Evolutionary conservation across 2,329 filamentous ascomycete genomes (phyloP), one percentile per base, ranked within the genome.

Genomic region (Fusarium praegraminearum): DNA sequence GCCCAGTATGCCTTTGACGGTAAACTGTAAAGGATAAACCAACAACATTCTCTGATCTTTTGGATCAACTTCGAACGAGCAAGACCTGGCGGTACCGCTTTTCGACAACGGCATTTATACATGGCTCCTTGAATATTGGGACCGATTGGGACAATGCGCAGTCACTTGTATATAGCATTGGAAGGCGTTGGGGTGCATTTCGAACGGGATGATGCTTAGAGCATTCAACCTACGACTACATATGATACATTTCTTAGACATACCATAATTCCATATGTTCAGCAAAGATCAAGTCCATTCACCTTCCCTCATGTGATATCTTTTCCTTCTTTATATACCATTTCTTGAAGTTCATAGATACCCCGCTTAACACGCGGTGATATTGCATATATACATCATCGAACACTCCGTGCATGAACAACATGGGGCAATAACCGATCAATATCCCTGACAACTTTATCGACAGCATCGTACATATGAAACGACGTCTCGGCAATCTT

Each of bases 1-100:
- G 76, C 74, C 63, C 65, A 75, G 62, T 55, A 69, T 30, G 54
- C 70, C 46, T 71, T 78, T 24, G 78, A 80, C 38, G 79, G 79
- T 26, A 76, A 73, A 60, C 56, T 80, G 20, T 79, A 71, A 75
- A 40, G 44, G 43, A 65, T 16, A 45, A 53, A 54, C 15, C 55
- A 43, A 57, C 41, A 47, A 53, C 12, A 41, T n/a, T 32, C 12
- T 56, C 41, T 20, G 33, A 50, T 56, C 49, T 40, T 22, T 50
- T 61, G 44, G 63, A 70, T 64, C 68, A 51, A 41, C 35, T 58
- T 62, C 41, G 56, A 47, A 65, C 53, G 66, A 69, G 60, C 57
- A 57, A 74, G 70, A 69, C 65, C 64, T 61, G 55, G 61, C 54
- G 52, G 50, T 46, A 64, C 53, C 49, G 46, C 35, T 57, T 24